phyloP scores from a whole-genome alignment of 768 basidiomycete genomes.

The Holtermannia corniformis region DNA sequence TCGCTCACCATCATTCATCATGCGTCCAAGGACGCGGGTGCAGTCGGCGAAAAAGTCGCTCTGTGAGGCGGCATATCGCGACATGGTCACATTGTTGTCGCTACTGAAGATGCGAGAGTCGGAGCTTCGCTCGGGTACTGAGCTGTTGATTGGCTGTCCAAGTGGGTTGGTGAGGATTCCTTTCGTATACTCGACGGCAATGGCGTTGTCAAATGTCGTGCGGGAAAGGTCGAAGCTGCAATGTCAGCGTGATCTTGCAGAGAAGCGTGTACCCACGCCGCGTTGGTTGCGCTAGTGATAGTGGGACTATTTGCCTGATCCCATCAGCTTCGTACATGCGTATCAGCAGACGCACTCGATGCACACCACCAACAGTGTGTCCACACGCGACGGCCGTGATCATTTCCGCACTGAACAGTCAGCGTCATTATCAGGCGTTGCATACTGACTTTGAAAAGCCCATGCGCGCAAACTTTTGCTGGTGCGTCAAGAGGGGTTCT shows the following conservation, averaged over 20 bases:
- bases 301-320: background rate
- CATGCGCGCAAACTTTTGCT: conserved; percentile 7
- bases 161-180: background rate
- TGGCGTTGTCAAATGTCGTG: conserved; percentile 2
- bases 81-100: conserved; percentile 4
- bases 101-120: conserved; percentile 1
- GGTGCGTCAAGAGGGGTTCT: conserved; percentile 4
- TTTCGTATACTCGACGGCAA: conserved; percentile 2
- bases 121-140: background rate
- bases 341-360: conserved; percentile 1
- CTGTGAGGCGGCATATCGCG: conserved; percentile 4
- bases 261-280: background rate
- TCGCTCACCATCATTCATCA: conserved; percentile 2
- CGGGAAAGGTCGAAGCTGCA: background rate
- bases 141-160: background rate
- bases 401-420: background rate
- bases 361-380: conserved; percentile 7
- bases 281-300: background rate
- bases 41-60: conserved; percentile 5
- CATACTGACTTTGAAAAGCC: background rate
- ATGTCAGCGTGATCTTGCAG: background rate
- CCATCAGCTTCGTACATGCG: background rate
- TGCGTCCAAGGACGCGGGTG: background rate
- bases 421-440: background rate
- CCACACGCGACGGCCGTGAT: conserved; percentile 4